Evolutionary conservation across 2,329 filamentous ascomycete genomes (phyloP), one percentile per base, ranked within the genome.

Genomic region (Trichoderma gracile): DNA sequence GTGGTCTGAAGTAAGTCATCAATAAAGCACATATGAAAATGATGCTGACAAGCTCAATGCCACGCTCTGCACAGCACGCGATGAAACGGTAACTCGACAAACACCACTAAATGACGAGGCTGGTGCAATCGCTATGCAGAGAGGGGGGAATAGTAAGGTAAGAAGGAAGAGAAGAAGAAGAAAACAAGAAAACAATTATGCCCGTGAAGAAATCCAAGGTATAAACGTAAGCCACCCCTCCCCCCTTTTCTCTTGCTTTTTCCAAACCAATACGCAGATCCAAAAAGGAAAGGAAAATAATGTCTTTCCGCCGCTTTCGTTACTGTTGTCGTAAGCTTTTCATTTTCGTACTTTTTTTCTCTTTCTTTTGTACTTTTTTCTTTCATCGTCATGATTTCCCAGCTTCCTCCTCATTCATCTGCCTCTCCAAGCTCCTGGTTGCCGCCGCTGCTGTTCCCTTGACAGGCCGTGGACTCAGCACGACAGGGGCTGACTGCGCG

Each of bases 381-480:
- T 14, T 30, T 47, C 47, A 14, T 19, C 40, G 50, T 56, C 38
- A 47, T 63, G 49, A 62, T n/a, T 49, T 25, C 30, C 42, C 52
- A 15, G 30, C 45, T n/a, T 50, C 60, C 49, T 50, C 60, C 30
- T 46, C 52, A 56, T 64, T 49, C 63, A 76, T 72, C 63, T 69
- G 71, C 63, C 73, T 73, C 71, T 77, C 69, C 55, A 74, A 71
- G 57, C 75, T 76, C 46, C 75, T 74, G 43, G 73, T 73, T 63
- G 70, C 58, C 27, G 30, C 62, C 40, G 61, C 55, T 23, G 65
- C 71, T 69, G 73, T 70, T 66, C 76, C 77, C 74, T 79, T 80
- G 65, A 79, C 73, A 67, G 79, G 79, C 70, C 76, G 78, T 68
- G 79, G 78, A 70, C 76, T 78, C 67, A 77, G 72, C 66, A 78